Percentiles rank a stretch among this genome's conserved stretches.
phyloP scores from a whole-genome alignment of 2,329 filamentous ascomycete species.

The Ceratocystis albifundus region DNA sequence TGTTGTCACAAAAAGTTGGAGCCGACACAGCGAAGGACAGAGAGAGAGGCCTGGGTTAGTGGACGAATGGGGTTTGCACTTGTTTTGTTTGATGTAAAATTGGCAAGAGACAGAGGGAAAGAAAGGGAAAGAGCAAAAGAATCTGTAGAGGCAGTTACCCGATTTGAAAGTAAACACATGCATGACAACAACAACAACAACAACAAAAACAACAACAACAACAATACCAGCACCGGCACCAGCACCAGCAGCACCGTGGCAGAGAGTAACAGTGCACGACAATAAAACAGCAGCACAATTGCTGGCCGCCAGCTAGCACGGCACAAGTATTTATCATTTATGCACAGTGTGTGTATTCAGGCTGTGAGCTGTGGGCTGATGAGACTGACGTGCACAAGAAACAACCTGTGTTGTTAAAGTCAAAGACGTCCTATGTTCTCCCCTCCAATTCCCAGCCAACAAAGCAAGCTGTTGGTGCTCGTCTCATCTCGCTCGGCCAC shows the following conservation, averaged over 20 bases:
- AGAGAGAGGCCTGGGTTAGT: neutral
- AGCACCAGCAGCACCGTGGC: no score
- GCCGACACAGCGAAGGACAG: neutral
- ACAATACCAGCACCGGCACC: neutral
- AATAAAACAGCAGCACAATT: no score
- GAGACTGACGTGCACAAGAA: no score
- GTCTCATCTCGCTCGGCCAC: neutral
- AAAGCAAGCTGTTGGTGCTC: neutral
- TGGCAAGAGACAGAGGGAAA: neutral
- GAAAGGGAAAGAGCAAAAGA: neutral
- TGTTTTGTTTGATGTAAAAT: neutral
- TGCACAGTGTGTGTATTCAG: no score
- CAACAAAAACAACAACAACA: neutral
- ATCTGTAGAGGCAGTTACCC: neutral
- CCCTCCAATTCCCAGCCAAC: neutral
- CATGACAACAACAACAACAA: neutral
- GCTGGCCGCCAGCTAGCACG: no score
- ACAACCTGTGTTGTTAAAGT: no score
- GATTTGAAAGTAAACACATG: neutral
- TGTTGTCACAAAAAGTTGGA: constrained; percentile 1
- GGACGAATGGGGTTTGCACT: neutral
- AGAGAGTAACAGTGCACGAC: no score
- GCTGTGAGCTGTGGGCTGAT: no score
- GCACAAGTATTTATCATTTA: no score
- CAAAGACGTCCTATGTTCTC: neutral